These are phyloP conservation scores for Penicillium sp. DNA, from an alignment of 2,329 filamentous ascomycete genomes.

Conservation along the genomic window DNA sequence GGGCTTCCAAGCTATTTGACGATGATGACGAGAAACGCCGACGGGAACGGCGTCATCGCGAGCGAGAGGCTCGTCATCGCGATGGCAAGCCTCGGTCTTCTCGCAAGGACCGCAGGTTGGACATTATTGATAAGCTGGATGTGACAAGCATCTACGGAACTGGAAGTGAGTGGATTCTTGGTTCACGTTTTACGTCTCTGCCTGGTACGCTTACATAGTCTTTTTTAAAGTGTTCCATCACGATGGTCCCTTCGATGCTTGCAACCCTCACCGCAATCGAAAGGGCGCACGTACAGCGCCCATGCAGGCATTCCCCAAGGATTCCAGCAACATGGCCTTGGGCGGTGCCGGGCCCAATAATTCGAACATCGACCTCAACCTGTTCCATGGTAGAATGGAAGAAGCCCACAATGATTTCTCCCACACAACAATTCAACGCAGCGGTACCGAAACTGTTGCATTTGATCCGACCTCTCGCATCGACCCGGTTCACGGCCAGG, in stretches of 20 bases:
- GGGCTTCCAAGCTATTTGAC: constrained; percentile 51
- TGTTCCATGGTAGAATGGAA: constrained; percentile 83
- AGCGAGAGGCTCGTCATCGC: constrained; percentile 51
- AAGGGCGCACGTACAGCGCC: constrained; percentile 80
- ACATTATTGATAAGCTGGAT: constrained; percentile 95
- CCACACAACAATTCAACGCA: constrained; percentile 41
- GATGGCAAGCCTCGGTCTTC: constrained; percentile 46
- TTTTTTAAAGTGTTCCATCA: constrained; percentile 80
- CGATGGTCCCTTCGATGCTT: constrained; percentile 94
- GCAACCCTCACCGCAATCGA: constrained; percentile 91
- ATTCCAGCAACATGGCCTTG: constrained; percentile 87
- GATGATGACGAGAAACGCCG: constrained; percentile 56
- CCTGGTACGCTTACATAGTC: constrained; percentile 7
- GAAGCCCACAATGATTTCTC: constrained; percentile 84
- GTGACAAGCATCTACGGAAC: constrained; percentile 94
- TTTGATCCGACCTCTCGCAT: constrained; percentile 71
- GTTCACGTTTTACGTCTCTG: constrained; percentile 29
- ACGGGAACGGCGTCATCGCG: constrained; percentile 53
- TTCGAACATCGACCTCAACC: constrained; percentile 76
- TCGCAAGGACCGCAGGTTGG: constrained; percentile 58
- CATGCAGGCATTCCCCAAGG: constrained; percentile 94
- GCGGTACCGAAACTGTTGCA: constrained; percentile 43
- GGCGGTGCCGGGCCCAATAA: constrained; percentile 87
- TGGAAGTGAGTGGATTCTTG: constrained; percentile 65
- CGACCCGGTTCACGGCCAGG: constrained; percentile 79